Base-by-base conservation (phyloP, 371 early-diverging fungal species). In the Neoconidiobolus thromboides region DNA sequence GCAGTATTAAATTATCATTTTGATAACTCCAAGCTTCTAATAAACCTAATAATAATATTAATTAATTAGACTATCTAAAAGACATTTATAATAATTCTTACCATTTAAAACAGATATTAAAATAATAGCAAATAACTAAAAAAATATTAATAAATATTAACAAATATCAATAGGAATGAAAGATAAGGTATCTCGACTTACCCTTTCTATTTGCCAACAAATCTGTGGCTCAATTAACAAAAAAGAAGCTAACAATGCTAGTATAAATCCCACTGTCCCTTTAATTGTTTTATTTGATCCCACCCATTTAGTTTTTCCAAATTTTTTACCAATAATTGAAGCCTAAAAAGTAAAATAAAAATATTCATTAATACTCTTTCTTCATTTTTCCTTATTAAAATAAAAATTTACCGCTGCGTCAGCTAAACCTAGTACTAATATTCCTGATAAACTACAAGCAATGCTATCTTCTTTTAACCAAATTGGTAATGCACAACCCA, bases 401-500 rank as follows among this genome's bases (percentile, higher is more conserved):
- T 26, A 26, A 26, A 26, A 26, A 36, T 67, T 62, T 3, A 93
- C 84, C 67, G 84, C 76, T 0, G 91, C 73, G 69, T 94, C 95
- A 2, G 89, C 91, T 60, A 94, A 75, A 0, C 95, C 95, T 40
- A 94, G 69, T 0, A 86, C 71, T 55, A 93, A 67, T 42, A 93
- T 80, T 3, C 95, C 95, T 5, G 85, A 44, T 42, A 59, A 44
- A 6, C 86, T 51, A 38, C 53, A 44, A 48, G 48, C 46, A 43
- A 71, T 26, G 26, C 26, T 26, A 26, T 26, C 26, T 75, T 72
- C 83, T 62, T 76, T 78, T 14, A 61, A 12, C 93, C 93, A 95
- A 14, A 93, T 83, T 0, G 93, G 89, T 3, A 79, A 67, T 6
- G 93, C 92, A 67, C 96, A 93, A 0, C 96, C 96, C 12, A 89